Conservation (phyloP, 1,139 yeast species). For the Sugiyamaella grinbergsii region DNA sequence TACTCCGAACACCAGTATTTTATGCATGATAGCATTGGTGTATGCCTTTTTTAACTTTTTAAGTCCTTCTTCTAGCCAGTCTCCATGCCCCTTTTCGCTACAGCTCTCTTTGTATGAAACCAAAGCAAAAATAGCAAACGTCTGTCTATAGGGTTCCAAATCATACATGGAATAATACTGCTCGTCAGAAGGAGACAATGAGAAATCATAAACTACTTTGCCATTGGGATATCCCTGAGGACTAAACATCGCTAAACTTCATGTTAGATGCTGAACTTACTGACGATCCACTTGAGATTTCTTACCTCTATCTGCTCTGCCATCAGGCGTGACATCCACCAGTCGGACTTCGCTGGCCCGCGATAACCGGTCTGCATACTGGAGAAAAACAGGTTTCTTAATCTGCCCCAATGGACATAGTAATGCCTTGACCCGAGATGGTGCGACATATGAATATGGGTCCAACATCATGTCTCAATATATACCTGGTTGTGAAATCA, state of each 20-base stretch:
- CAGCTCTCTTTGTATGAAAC: conserved; percentile 47
- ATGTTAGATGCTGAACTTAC: neutral
- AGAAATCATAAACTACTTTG: conserved; percentile 60
- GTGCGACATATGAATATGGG: conserved; percentile 51
- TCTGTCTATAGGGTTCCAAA: conserved; percentile 83
- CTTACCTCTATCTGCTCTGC: conserved; percentile 48
- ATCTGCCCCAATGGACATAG: conserved; percentile 72
- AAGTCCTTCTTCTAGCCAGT: conserved; percentile 41
- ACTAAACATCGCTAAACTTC: conserved; percentile 52
- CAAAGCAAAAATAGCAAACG: conserved; percentile 58
- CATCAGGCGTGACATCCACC: conserved; percentile 70
- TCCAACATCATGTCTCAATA: conserved; percentile 43
- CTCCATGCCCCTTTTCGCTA: conserved; percentile 26
- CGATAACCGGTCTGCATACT: conserved; percentile 51
- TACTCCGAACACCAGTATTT: conserved; percentile 60
- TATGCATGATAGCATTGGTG: conserved; percentile 66
- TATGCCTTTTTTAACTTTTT: conserved; percentile 48
- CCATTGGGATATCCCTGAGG: conserved; percentile 89
- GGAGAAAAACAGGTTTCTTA: conserved; percentile 50
- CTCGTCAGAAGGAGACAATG: conserved; percentile 52
- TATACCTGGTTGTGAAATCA: too few species aligned
- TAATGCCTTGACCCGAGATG: conserved; percentile 67
- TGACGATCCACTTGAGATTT: too few species aligned
- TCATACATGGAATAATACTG: conserved; percentile 73
- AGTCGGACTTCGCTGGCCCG: conserved; percentile 66